phyloP scores from a whole-genome alignment of 495 filamentous ascomycete species.

The Daldinia bambusicola region DNA sequence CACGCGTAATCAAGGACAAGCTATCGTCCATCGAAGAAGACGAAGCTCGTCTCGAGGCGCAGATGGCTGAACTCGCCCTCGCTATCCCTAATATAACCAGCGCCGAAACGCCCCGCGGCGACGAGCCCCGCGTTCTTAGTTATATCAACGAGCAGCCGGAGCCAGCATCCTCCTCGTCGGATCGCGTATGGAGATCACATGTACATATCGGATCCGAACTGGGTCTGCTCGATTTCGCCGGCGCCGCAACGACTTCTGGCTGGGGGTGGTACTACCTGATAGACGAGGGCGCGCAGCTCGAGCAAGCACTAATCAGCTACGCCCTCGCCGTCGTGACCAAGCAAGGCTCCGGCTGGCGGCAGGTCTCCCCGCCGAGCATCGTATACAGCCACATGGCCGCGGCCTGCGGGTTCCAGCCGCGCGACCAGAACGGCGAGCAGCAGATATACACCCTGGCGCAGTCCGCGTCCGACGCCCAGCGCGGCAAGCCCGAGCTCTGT shows the following conservation, averaged over 20 bases:
- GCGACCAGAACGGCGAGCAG: constrained; percentile 89
- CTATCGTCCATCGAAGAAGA: constrained; percentile 68
- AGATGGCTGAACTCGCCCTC: constrained; percentile 79
- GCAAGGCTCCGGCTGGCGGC: constrained; percentile 70
- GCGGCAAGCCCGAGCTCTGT: constrained; percentile 71
- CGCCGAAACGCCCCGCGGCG: constrained; percentile 75
- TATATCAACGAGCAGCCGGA: constrained; percentile 82
- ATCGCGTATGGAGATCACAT: constrained; percentile 71
- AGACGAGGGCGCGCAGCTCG: constrained; percentile 88
- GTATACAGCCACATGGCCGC: constrained; percentile 91
- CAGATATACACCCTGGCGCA: constrained; percentile 86
- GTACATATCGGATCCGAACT: constrained; percentile 85
- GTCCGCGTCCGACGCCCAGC: constrained; percentile 63
- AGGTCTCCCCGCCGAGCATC: constrained; percentile 85
- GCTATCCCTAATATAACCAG: constrained; percentile 89
- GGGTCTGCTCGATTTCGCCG: constrained; percentile 83
- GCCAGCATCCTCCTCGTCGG: constrained; percentile 59
- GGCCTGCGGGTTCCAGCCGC: constrained; percentile 92
- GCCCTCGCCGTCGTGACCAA: constrained; percentile 74
- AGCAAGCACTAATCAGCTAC: constrained; percentile 92
- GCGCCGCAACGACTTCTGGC: constrained; percentile 78
- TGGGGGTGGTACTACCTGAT: constrained; percentile 98
- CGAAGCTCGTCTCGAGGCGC: constrained; percentile 66
- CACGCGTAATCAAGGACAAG: constrained; percentile 72
- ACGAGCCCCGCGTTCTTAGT: constrained; percentile 61